Conservation (phyloP, 2,329 filamentous ascomycete species). For the Knufia petricola region DNA sequence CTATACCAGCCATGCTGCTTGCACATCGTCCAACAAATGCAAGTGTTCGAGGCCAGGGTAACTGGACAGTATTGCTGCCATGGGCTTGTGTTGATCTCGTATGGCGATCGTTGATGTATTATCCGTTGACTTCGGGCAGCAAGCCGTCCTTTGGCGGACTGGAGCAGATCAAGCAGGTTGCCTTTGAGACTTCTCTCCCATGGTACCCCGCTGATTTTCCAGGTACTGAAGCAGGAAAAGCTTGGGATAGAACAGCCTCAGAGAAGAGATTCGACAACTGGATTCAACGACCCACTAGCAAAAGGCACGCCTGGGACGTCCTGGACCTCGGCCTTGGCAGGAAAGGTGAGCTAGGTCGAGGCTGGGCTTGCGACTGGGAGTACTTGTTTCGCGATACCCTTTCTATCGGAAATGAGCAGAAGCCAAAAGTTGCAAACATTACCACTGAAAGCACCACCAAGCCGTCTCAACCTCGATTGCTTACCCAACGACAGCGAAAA, state of each 20-base stretch:
- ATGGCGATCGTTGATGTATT: slow-evolving; percentile 80
- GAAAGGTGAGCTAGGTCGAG: slow-evolving; percentile 73
- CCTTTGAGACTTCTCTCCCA: slow-evolving; percentile 66
- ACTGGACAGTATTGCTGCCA: slow-evolving; percentile 76
- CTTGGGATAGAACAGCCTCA: slow-evolving; percentile 64
- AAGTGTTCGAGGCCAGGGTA: slow-evolving; percentile 49
- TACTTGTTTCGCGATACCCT: slow-evolving; percentile 41
- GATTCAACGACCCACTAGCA: slow-evolving; percentile 71
- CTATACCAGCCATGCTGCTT: slow-evolving; percentile 67
- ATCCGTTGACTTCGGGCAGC: slow-evolving; percentile 65
- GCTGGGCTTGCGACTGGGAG: slow-evolving; percentile 79
- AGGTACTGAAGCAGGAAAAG: slow-evolving; percentile 65
- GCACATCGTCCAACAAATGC: slow-evolving; percentile 43
- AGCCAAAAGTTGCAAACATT: slow-evolving; percentile 4
- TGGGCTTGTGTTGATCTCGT: slow-evolving; percentile 81
- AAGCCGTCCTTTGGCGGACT: slow-evolving; percentile 77
- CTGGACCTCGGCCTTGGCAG: slow-evolving; percentile 63
- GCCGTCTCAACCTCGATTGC: neutral
- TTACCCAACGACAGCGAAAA: slow-evolving; percentile 20
- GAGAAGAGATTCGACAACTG: slow-evolving; percentile 53
- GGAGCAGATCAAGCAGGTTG: slow-evolving; percentile 66
- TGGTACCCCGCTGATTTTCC: slow-evolving; percentile 85
- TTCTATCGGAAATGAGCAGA: slow-evolving; percentile 8
- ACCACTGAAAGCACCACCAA: neutral
- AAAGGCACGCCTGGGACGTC: slow-evolving; percentile 63